Conservation (phyloP, 148 eudicot species). For the Arctostaphylos glauca region DNA sequence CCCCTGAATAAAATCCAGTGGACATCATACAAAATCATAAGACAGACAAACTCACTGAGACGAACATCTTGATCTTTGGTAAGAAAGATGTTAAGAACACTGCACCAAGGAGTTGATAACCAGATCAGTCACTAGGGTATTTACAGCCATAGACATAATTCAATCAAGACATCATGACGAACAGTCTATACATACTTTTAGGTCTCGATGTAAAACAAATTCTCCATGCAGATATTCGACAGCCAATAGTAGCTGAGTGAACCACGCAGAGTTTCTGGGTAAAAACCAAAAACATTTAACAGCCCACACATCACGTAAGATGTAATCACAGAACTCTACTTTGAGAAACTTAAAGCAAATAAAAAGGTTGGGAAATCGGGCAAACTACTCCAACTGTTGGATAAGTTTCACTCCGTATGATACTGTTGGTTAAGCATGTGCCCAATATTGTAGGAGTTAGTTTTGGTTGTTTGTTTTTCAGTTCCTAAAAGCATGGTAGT, state of each 20-base stretch:
- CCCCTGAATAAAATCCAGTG: conserved; percentile 55
- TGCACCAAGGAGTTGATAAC: conserved; percentile 38
- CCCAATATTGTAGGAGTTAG: no score
- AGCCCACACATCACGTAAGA: background rate
- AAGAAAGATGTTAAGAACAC: conserved; percentile 98
- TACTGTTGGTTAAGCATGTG: no score
- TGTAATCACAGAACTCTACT: no score
- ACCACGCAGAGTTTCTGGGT: conserved; percentile 88
- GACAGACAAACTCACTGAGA: conserved; percentile 66
- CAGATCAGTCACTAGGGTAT: conserved; percentile 20
- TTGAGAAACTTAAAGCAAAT: no score
- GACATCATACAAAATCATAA: conserved; percentile 6
- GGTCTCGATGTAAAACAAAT: conserved; percentile 91
- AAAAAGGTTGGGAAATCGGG: no score
- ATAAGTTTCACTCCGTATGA: no score
- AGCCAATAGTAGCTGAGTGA: conserved; percentile 79
- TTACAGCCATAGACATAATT: background rate
- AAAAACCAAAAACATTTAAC: background rate
- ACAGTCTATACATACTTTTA: conserved; percentile 54
- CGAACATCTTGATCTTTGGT: conserved; percentile 92
- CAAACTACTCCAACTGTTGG: no score
- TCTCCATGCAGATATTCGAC: conserved; percentile 95
- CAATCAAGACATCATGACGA: conserved; percentile 10
- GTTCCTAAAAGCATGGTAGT: no score
- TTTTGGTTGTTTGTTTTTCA: no score